Conservation (phyloP, 805 yeast genomes). For the Yamadazyma olivae region DNA sequence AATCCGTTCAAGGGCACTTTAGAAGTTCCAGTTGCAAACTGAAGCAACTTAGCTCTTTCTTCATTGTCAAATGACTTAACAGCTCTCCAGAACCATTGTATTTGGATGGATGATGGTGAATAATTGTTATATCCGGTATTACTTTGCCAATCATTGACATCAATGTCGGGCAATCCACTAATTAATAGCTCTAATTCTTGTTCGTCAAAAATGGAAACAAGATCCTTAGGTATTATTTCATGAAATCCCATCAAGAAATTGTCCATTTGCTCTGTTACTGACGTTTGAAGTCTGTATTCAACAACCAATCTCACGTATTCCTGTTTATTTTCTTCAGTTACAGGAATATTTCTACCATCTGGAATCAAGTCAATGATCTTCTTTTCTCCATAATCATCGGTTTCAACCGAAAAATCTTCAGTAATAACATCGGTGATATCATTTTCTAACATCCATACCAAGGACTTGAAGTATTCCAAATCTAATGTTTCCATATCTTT, state of each 20-base stretch:
- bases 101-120: constrained; percentile 76
- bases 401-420: constrained; percentile 90
- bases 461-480: constrained; percentile 84
- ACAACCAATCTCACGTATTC: constrained; percentile 86
- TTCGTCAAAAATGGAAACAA: constrained; percentile 87
- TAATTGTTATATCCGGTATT: constrained; percentile 82
- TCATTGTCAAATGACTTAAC: constrained; percentile 91
- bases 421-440: constrained; percentile 94
- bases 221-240: constrained; percentile 80
- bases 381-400: constrained; percentile 91
- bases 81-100: constrained; percentile 98
- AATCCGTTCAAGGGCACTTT: constrained; percentile 96
- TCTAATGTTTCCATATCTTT: constrained; percentile 95
- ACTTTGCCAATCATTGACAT: constrained; percentile 92
- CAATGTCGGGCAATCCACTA: constrained; percentile 94
- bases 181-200: constrained; percentile 91
- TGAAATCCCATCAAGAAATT: constrained; percentile 84
- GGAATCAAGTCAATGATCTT: constrained; percentile 79
- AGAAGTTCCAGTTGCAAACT: constrained; percentile 96
- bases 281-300: constrained; percentile 77
- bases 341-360: constrained; percentile 78
- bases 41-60: constrained; percentile 89
- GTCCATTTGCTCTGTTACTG: constrained; percentile 85
- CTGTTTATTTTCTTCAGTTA: constrained; percentile 85
- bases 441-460: constrained; percentile 94